Conservation (phyloP, 306 rosid species). For the Rosa chinensis region DNA sequence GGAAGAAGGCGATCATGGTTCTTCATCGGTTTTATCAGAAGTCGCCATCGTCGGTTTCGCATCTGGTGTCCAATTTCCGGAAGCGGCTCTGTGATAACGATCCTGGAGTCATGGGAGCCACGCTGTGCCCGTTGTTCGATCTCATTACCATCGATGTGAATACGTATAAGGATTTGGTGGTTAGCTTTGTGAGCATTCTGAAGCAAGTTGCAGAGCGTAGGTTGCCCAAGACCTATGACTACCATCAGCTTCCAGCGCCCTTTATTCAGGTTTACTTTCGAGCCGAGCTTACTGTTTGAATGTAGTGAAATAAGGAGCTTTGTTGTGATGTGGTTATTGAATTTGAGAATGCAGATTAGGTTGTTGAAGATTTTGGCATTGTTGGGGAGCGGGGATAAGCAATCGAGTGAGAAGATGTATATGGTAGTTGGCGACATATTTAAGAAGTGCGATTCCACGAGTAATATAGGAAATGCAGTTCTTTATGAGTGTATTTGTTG, state of each 20-base stretch:
- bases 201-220: conserved; percentile 85
- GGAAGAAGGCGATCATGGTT: conserved; percentile 92
- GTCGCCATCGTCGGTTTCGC: conserved; percentile 76
- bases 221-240: conserved; percentile 85
- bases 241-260: conserved; percentile 92
- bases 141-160: conserved; percentile 56
- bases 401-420: conserved; percentile 85
- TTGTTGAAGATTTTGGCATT: conserved; percentile 81
- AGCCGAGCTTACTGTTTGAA: not conserved
- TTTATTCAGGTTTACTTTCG: conserved; percentile 63
- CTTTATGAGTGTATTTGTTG: conserved; percentile 85
- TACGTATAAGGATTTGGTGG: conserved; percentile 77
- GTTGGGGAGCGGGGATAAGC: conserved; percentile 87
- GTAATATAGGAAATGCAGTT: conserved; percentile 91
- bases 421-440: conserved; percentile 79
- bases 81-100: conserved; percentile 85
- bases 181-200: conserved; percentile 81
- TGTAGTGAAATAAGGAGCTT: not conserved
- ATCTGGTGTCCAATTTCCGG: conserved; percentile 64
- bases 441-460: conserved; percentile 67
- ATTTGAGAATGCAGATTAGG: conserved; percentile 64
- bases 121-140: conserved; percentile 74
- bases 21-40: conserved; percentile 80
- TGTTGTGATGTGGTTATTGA: not conserved
- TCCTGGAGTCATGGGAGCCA: conserved; percentile 96